Base-by-base conservation (phyloP, 441 rosid genomes). In the Croton laevigatus region DNA sequence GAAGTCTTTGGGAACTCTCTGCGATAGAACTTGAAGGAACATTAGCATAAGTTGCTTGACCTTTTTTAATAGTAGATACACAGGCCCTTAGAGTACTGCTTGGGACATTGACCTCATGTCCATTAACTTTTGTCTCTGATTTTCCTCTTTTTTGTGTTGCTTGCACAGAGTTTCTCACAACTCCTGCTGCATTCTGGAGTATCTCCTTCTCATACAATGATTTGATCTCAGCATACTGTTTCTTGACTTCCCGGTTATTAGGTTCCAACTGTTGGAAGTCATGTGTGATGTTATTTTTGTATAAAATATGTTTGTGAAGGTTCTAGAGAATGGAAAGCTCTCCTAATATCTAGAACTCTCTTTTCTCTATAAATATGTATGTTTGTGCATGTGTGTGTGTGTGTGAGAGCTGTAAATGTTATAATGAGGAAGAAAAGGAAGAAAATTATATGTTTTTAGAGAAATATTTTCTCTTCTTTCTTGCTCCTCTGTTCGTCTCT, bases 201-300 rank as follows among this genome's bases (percentile, higher is more conserved):
- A 95, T 70, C 69, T 86, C 91, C 96, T 91, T 92, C 79, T 88
- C 90, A 65, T 84, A 85, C 73, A 91, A 78, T 62, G 85, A 81
- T 81, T 89, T 91, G 59, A 85, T 84, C 70, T 89, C 91, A 7
- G 91, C 78, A 76, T 80, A 78, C 70, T 89, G 98, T 84, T 89
- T 92, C 85, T 89, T 87, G 73, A 92, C 76, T 76, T 92, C 97
- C 78, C 86, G 91, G 75, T 88, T 95, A 62, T 87, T 77, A 54
- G 97, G 96, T 81, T 95, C 98, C 81, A 92, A 79, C 78, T n/a
- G n/a, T n/a, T n/a, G n/a, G n/a, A n/a, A n/a, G n/a, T n/a, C n/a
- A n/a, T n/a, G n/a, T n/a, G n/a, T n/a, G n/a, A n/a, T n/a, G n/a
- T n/a, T n/a, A n/a, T n/a, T n/a, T n/a, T n/a, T n/a, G n/a, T n/a